Evolutionary conservation across 1,284 basidiomycete genomes (phyloP).

Genomic region (Irpex rosettiformis): DNA sequence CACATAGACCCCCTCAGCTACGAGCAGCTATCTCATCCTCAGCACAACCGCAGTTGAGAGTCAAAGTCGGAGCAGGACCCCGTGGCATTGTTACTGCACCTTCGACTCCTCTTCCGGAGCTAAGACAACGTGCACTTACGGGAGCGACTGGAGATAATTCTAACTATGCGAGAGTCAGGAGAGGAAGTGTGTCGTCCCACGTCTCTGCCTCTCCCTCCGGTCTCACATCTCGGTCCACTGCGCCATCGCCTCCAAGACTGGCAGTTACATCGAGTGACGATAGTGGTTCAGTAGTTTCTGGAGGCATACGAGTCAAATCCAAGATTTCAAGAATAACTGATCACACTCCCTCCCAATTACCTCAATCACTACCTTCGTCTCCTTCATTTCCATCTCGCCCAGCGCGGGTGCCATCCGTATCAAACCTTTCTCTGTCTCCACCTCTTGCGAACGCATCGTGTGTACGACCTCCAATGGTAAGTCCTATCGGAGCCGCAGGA

Average conservation of each 20-base stretch:
- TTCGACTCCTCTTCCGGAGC: constrained; percentile 24
- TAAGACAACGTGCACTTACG: constrained; percentile 25
- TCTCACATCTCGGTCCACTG: constrained; percentile 14
- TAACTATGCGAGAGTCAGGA: constrained; percentile 16
- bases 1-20: constrained; percentile 34
- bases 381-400: constrained; percentile 22
- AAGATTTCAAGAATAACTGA: constrained; percentile 26
- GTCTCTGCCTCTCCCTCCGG: constrained; percentile 18
- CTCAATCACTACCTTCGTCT: constrained; percentile 19
- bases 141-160: constrained; percentile 16
- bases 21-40: constrained; percentile 16
- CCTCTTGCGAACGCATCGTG: constrained; percentile 18
- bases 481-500: constrained; percentile 18
- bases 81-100: constrained; percentile 26
- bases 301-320: constrained; percentile 25
- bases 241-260: constrained; percentile 16
- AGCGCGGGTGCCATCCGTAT: constrained; percentile 25
- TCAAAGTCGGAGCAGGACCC: constrained; percentile 47
- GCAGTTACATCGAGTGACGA: constrained; percentile 18
- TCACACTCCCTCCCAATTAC: constrained; percentile 12
- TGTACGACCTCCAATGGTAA: constrained; percentile 9
- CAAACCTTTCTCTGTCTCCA: constrained; percentile 25
- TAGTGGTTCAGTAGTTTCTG: constrained; percentile 16
- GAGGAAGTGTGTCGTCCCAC: constrained; percentile 29
- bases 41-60: constrained; percentile 44